Conservation (phyloP, 176 grass and related monocot genomes). For the Oryza brachyantha region DNA sequence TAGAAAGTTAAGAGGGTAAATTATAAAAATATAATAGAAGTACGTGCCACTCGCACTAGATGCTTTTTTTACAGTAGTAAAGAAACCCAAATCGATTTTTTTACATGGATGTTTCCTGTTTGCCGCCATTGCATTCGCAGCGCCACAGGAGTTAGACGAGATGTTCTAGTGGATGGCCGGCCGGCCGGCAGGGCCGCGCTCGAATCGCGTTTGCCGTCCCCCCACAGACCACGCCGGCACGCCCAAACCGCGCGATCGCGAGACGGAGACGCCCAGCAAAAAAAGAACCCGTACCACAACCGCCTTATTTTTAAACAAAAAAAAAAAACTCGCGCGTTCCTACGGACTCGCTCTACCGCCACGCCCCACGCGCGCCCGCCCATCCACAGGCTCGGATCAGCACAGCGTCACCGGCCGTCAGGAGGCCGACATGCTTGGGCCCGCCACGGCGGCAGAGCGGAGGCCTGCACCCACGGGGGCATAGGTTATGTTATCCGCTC, state of each 20-base stretch:
- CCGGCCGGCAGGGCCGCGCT: too few species aligned
- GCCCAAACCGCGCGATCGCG: neutral
- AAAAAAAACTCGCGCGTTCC: neutral
- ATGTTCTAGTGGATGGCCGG: too few species aligned
- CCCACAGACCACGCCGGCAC: too few species aligned
- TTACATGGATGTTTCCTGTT: too few species aligned
- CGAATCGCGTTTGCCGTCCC: too few species aligned
- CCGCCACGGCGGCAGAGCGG: neutral
- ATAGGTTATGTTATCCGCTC: conserved; percentile 36
- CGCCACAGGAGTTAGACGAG: too few species aligned
- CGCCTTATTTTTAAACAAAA: neutral
- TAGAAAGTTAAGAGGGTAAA: too few species aligned
- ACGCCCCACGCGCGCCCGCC: neutral
- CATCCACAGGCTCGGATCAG: conserved; percentile 6
- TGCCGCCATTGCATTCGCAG: too few species aligned
- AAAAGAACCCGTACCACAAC: neutral
- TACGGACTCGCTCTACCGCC: neutral
- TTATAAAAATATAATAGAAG: too few species aligned
- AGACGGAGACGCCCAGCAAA: neutral
- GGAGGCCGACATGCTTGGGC: neutral
- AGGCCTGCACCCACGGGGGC: neutral
- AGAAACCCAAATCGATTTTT: too few species aligned
- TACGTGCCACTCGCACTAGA: too few species aligned
- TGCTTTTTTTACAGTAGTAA: too few species aligned
- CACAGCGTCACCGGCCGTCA: neutral